Base-by-base conservation (phyloP, 106 monocot species). In the Dioscorea dumetorum region DNA sequence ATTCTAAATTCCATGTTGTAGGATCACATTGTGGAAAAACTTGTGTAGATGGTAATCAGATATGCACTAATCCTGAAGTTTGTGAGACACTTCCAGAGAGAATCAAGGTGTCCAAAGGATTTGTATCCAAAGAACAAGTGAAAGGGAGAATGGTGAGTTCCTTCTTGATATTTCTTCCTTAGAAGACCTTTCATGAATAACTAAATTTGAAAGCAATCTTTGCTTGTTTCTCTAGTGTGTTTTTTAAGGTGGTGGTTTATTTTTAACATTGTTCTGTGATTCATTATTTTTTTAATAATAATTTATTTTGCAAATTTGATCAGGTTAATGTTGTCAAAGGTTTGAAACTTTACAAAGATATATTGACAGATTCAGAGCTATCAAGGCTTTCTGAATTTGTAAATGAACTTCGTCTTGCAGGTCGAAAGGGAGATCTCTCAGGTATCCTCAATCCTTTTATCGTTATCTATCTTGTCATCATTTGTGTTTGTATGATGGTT, bases 271-370 rank as follows among this genome's bases (percentile, higher is more conserved):
- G 11, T 12, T 19, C 57, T 50, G 50, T 52, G 49, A 59, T 28
- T 3, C 49, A 33, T n/a, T 31, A 8, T 59, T 12, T 6, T 22
- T 1, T 31, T 64, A 48, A 16, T 68, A 15, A 20, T 69, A 34
- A 34, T 34, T 34, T 34, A 3, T 34, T 34, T 41, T 6, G 10
- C 41, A 41, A 41, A 41, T 49, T 33, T 70, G 22, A 20, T 57
- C 75, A 95, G 95, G 86, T 95, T 53, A 95, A 95, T 64, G 86
- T 95, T 24, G 95, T 95, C 8, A 95, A 95, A 80, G 95, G 95
- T 32, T 56, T 95, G 66, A 95, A 95, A 73, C 78, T 91, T 20
- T 95, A 82, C 51, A 91, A 95, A 67, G 84, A 91, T 66, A 76
- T 95, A 4, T 95, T 95, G 65, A 82, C 81, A 15, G 76, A 84